Evolutionary conservation across 208 protist genomes (phyloP), one percentile per base, ranked within the genome.

Genomic region (Crithidia expoeki): DNA sequence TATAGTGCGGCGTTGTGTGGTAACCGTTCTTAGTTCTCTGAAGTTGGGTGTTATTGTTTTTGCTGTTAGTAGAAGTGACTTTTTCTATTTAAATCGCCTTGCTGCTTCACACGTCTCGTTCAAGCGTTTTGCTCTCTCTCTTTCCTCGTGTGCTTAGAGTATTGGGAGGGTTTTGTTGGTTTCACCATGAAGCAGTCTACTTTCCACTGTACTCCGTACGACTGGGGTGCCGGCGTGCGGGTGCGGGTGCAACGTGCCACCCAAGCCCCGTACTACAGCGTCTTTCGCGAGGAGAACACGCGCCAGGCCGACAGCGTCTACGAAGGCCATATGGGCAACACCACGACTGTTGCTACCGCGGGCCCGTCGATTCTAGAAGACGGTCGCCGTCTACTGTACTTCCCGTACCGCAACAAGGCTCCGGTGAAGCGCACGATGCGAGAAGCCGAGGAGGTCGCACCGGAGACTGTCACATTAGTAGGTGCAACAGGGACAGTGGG

Each of bases 251-350:
- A 80, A 46, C 76, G 82, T 0, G 73, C 77, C 28, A 80, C 57
- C 36, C 88, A 83, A 72, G 61, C 47, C 21, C 79, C 80, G 11
- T 86, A 85, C 38, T 86, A 83, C 58, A 90, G 83, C 52, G 33
- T 85, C 32, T 88, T 91, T 56, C 85, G 85, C n/a, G 85, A 94
- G 53, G 88, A 94, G 62, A 74, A 67, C 46, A 94, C 88, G 14
- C 80, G 83, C 0, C 72, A 91, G 36, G 56, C 32, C 1, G 28
- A 60, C 23, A 42, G 51, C 6, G 58, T 76, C 5, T 70, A 74
- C 14, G 83, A 88, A 59, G 69, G 63, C 0, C 62, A 33, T 56
- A 25, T 53, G 12, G 36, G 44, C 11, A 47, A 17, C 42, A 17
- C 42, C 12, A n/a, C 42, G 9, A 17, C 42, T 9, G 36, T 17